Conservation (phyloP, 192 early-diverging fungal genomes). For the Coemansia sp. region DNA sequence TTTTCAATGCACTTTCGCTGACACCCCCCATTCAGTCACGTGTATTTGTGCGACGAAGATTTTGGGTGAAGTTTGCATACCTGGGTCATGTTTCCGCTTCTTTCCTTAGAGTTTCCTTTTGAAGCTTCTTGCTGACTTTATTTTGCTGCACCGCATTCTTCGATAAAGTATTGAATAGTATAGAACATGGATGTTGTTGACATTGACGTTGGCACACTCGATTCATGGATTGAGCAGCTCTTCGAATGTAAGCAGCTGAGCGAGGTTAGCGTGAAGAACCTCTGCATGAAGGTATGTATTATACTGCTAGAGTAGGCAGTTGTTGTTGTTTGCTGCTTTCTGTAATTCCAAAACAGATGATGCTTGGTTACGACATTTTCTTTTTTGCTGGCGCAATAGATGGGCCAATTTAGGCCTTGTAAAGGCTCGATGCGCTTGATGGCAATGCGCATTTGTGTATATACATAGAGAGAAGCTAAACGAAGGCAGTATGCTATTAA, state of each 20-base stretch:
- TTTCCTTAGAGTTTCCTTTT: constrained; percentile 4
- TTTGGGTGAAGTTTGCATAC: not conserved
- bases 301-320: constrained; percentile 4
- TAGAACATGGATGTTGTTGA: constrained; percentile 49
- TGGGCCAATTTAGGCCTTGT: not conserved
- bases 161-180: constrained; percentile 7
- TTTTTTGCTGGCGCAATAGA: not conserved
- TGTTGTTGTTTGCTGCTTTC: constrained; percentile 2
- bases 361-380: not conserved
- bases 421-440: not conserved
- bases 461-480: not conserved
- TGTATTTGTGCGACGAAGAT: not conserved
- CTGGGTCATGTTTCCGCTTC: not conserved
- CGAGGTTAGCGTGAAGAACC: constrained; percentile 90
- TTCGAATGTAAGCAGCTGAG: constrained; percentile 93
- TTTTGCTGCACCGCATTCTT: not conserved
- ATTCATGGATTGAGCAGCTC: constrained; percentile 88
- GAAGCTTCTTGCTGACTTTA: constrained; percentile 2
- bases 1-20: not conserved
- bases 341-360: constrained; percentile 17
- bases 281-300: constrained; percentile 89
- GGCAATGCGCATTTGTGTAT: not conserved
- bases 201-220: constrained; percentile 81
- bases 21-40: not conserved
- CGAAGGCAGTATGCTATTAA: constrained; percentile 1